Conservation (phyloP, 495 filamentous ascomycete genomes). For the Pyrenula massariospora region DNA sequence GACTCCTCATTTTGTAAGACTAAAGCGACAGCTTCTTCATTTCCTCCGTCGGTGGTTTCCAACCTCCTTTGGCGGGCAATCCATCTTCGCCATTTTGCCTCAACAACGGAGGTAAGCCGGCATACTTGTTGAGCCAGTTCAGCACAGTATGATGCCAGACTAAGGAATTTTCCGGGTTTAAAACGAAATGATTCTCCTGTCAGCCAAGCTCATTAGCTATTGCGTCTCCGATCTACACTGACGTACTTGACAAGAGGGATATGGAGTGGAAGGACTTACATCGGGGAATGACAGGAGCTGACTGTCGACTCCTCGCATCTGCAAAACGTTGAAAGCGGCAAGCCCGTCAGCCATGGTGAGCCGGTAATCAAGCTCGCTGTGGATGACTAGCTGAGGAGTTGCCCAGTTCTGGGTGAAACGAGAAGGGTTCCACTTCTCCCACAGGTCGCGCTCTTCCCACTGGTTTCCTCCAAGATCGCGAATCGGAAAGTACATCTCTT, state of each 20-base stretch:
- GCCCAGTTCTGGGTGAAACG: constrained; percentile 58
- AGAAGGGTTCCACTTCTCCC: constrained; percentile 76
- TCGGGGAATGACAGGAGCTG: constrained; percentile 72
- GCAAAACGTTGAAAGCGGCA: constrained; percentile 79
- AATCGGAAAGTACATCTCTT: constrained; percentile 82
- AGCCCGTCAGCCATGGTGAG: constrained; percentile 75
- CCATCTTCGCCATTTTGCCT: constrained; percentile 57
- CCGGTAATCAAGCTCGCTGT: constrained; percentile 86
- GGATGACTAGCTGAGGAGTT: constrained; percentile 81
- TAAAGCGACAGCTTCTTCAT: constrained; percentile 53
- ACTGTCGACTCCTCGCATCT: constrained; percentile 42
- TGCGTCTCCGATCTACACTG: too few species aligned
- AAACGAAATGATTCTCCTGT: constrained; percentile 66
- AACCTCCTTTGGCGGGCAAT: constrained; percentile 55
- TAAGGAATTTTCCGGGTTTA: constrained; percentile 83
- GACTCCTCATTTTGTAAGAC: too few species aligned
- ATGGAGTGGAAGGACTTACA: constrained; percentile 1
- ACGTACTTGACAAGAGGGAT: too few species aligned
- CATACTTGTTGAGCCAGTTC: constrained; percentile 79
- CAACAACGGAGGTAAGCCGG: constrained; percentile 40
- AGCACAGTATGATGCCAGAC: constrained; percentile 86
- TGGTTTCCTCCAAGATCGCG: constrained; percentile 72
- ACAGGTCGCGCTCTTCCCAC: constrained; percentile 62
- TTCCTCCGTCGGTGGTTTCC: constrained; percentile 51
- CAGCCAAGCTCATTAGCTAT: too few species aligned